Conservation (phyloP, 2,329 filamentous ascomycete species). For the Nakataea oryzae region DNA sequence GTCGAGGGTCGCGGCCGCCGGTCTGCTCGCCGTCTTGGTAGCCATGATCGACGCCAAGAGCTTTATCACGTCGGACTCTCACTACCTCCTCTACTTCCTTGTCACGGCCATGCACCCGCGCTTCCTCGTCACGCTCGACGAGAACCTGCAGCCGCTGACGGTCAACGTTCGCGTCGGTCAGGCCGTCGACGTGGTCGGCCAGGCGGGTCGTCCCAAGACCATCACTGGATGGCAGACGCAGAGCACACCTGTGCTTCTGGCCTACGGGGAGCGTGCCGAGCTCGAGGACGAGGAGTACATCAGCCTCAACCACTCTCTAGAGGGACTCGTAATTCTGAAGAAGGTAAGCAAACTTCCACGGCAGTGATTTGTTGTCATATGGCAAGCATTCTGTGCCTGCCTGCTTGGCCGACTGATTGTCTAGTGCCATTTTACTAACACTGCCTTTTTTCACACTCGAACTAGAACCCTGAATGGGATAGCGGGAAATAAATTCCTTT, state of each 20-base stretch:
- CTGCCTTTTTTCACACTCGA: not conserved
- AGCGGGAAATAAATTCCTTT: conserved; percentile 28
- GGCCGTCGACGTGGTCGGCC: conserved; percentile 94
- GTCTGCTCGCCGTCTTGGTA: conserved; percentile 80
- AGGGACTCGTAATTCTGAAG: conserved; percentile 90
- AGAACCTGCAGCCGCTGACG: conserved; percentile 84
- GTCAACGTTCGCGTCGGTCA: conserved; percentile 97
- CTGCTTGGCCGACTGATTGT: not conserved
- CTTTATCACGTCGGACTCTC: conserved; percentile 55
- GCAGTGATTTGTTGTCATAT: not conserved
- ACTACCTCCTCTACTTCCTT: conserved; percentile 96
- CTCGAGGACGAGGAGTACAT: conserved; percentile 97
- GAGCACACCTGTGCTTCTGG: conserved; percentile 90
- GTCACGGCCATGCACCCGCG: conserved; percentile 94
- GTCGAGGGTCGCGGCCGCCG: conserved; percentile 81
- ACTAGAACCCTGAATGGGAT: conserved; percentile 45
- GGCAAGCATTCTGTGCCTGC: not conserved
- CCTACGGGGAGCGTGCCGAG: conserved; percentile 93
- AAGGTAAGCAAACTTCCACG: conserved; percentile 55
- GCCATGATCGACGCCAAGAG: conserved; percentile 94
- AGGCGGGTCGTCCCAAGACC: conserved; percentile 94
- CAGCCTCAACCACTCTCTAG: conserved; percentile 78
- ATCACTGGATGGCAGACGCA: conserved; percentile 99
- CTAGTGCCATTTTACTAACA: not conserved
- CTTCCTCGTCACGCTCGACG: conserved; percentile 92